Conservation (phyloP, 75 land plant genomes). For the Pinus taeda region DNA sequence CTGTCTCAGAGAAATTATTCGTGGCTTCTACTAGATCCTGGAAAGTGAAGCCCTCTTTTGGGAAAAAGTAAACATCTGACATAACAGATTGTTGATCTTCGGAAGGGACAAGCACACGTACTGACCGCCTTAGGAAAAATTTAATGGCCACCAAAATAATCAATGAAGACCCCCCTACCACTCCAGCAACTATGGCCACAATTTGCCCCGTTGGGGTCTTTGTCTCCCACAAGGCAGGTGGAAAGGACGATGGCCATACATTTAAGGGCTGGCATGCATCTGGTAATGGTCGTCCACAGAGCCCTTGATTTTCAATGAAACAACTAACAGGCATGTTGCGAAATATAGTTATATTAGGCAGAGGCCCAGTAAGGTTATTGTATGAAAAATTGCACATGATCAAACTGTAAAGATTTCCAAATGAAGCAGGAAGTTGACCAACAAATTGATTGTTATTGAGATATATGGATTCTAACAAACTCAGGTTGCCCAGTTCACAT, state of each 20-base stretch:
- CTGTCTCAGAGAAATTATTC: constrained; percentile 62
- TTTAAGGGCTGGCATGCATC: constrained; percentile 16
- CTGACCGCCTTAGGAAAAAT: constrained; percentile 52
- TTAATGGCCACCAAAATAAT: constrained; percentile 49
- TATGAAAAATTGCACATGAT: constrained; percentile 63
- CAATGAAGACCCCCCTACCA: constrained; percentile 55
- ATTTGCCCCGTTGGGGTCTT: constrained; percentile 32
- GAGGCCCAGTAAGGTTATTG: constrained; percentile 68
- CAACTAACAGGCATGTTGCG: constrained; percentile 56
- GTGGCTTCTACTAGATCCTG: constrained; percentile 71
- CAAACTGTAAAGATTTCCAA: constrained; percentile 55
- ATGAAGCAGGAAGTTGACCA: constrained; percentile 55
- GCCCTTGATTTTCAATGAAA: constrained; percentile 72
- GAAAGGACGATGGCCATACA: constrained; percentile 7
- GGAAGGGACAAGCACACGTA: constrained; percentile 28
- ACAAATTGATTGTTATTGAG: constrained; percentile 64
- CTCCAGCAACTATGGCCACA: constrained; percentile 51
- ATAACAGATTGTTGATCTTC: constrained; percentile 41
- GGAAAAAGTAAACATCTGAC: constrained; percentile 38
- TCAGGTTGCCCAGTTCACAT: constrained; percentile 56
- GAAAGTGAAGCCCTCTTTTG: constrained; percentile 64
- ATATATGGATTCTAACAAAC: constrained; percentile 41
- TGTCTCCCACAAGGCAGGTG: constrained; percentile 6
- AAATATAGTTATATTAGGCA: constrained; percentile 48
- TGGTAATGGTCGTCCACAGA: constrained; percentile 64